A percentile compares a stretch with the other conserved stretches of the same genome.
phyloP scores from a whole-genome alignment of 202 grass and related monocot species.

The Setaria italica region DNA sequence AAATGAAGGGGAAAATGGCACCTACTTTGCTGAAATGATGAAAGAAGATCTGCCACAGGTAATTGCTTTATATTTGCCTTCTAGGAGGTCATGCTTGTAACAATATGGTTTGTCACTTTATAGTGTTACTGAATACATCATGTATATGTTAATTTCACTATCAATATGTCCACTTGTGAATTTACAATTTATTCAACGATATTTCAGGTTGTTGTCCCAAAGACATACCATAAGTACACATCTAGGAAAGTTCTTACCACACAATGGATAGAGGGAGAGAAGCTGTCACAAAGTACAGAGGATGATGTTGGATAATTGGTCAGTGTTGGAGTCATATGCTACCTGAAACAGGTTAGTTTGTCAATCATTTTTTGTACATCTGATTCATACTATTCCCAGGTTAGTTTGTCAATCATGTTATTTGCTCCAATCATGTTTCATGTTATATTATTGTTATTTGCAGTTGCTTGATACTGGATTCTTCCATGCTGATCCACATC shows the following conservation, averaged over 20 bases:
- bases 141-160: conserved; percentile 18
- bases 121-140: background rate
- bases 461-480: conserved; percentile 98
- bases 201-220: conserved; percentile 90
- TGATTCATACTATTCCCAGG: conserved; percentile 28
- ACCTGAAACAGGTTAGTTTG: conserved; percentile 86
- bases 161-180: conserved; percentile 1
- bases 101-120: background rate
- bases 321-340: conserved; percentile 98
- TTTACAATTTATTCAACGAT: conserved; percentile 40
- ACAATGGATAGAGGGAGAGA: conserved; percentile 89
- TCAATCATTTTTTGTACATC: background rate
- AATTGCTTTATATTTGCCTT: conserved; percentile 29
- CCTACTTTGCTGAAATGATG: conserved; percentile 90
- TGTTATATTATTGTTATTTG: conserved; percentile 47
- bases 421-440: conserved; percentile 2
- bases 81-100: conserved; percentile 1
- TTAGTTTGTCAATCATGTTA: background rate
- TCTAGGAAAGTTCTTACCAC: conserved; percentile 97
- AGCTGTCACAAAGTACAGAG: conserved; percentile 96
- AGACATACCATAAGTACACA: conserved; percentile 84
- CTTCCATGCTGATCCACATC: conserved; percentile 98
- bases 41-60: conserved; percentile 96
- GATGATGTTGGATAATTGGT: conserved; percentile 91
- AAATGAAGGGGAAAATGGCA: conserved; percentile 95